These are phyloP conservation scores for Botrytis byssoidea DNA, from an alignment of 2,329 filamentous ascomycete genomes.

Conservation along the genomic window DNA sequence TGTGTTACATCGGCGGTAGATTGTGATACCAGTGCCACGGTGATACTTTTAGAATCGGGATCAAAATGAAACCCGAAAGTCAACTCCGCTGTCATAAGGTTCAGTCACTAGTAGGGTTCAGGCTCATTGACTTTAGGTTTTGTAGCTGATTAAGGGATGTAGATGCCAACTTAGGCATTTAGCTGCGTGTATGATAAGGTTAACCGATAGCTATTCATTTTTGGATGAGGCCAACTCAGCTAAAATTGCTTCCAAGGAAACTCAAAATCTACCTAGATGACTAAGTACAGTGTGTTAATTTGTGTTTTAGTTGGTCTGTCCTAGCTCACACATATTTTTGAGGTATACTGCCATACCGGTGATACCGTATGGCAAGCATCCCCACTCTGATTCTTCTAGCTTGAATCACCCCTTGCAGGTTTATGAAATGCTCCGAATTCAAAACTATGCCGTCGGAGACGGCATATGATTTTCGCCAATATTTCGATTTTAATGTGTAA, in stretches of 20 bases:
- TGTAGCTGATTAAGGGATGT: not conserved
- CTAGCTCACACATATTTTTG: not conserved
- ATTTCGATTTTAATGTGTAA: not conserved
- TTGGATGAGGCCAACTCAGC: not conserved
- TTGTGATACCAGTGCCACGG: not conserved
- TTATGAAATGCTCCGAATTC: not conserved
- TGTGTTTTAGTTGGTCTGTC: not conserved
- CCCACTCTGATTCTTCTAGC: conserved; percentile 5
- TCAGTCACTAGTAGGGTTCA: not conserved
- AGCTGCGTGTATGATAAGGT: not conserved
- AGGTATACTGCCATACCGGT: not conserved
- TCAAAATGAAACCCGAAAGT: not conserved
- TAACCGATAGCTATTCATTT: conserved; percentile 3
- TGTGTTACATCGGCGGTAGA: not conserved
- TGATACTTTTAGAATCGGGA: not conserved
- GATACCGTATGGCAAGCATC: not conserved
- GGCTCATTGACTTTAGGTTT: not conserved
- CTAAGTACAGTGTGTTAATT: not conserved
- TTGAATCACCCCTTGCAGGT: conserved; percentile 1
- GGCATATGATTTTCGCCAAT: not conserved
- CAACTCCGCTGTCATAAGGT: not conserved
- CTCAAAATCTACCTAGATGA: not conserved
- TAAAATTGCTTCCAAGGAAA: conserved; percentile 4
- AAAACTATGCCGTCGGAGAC: not conserved
- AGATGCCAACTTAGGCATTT: not conserved